Evolutionary conservation across 306 rosid species (phyloP).

Genomic region (Acacia melanoxylon): DNA sequence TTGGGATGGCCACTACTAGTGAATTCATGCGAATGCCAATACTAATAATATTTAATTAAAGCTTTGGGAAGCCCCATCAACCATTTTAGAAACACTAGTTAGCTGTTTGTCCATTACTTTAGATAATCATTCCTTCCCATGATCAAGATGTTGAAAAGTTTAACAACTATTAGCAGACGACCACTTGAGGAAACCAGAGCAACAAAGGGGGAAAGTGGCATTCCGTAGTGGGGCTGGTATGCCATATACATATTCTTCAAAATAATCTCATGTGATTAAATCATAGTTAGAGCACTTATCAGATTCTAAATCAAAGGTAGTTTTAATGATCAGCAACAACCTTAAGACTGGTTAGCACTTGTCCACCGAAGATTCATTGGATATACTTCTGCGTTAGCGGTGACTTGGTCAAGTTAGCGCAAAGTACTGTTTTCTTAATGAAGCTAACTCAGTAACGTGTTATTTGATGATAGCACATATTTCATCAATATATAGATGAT

Average conservation of each 20-base stretch:
- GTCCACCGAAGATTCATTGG: neutral
- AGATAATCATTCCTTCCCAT: slow-evolving; percentile 11
- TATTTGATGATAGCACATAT: neutral
- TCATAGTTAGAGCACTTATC: neutral
- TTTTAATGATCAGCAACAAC: neutral
- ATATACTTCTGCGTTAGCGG: neutral
- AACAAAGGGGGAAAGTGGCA: slow-evolving; percentile 40
- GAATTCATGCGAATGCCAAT: neutral
- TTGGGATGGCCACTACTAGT: slow-evolving; percentile 8
- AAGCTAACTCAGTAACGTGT: neutral
- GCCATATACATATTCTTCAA: neutral
- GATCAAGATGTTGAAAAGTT: neutral
- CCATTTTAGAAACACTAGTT: slow-evolving; percentile 23
- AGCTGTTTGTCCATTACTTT: slow-evolving; percentile 2
- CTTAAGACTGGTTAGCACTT: neutral
- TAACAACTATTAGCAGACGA: neutral
- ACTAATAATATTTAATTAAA: neutral
- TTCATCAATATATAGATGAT: neutral
- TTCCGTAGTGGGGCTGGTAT: slow-evolving; percentile 24
- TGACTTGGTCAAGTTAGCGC: neutral
- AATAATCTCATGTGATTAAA: slow-evolving; percentile 14
- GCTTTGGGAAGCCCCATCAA: neutral
- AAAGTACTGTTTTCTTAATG: neutral
- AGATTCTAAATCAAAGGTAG: slow-evolving; percentile 4
- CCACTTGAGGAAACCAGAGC: slow-evolving; percentile 40